Evolutionary conservation across 179 eudicot species (phyloP).

Genomic region (Vitellaria paradoxa): DNA sequence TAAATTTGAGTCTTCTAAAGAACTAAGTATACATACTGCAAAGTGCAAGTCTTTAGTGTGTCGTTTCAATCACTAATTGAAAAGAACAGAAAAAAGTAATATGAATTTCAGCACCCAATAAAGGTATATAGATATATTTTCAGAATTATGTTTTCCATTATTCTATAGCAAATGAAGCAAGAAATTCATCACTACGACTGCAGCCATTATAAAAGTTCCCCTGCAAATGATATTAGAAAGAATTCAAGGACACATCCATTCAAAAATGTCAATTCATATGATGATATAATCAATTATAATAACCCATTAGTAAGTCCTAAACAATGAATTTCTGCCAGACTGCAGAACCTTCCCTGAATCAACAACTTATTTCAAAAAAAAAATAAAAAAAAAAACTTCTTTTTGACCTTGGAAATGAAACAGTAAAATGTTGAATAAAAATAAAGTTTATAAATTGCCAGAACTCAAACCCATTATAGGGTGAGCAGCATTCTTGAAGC

Average conservation of each 20-base stretch:
- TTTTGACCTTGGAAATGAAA: neutral
- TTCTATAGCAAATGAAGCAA: neutral
- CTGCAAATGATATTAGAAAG: neutral
- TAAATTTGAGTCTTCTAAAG: neutral
- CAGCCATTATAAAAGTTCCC: neutral
- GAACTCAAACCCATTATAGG: neutral
- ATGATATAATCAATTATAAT: neutral
- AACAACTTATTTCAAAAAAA: neutral
- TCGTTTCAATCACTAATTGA: neutral
- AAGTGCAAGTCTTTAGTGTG: neutral
- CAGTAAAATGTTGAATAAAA: neutral
- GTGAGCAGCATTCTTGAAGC: neutral
- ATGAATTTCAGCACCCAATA: neutral
- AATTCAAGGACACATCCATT: neutral
- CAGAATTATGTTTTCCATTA: neutral
- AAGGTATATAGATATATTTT: no score
- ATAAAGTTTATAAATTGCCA: neutral
- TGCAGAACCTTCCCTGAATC: neutral
- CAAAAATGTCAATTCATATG: neutral
- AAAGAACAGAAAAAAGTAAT: neutral
- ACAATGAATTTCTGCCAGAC: neutral
- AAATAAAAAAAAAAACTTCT: neutral
- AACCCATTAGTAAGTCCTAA: no score
- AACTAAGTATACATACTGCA: neutral
- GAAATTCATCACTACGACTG: neutral